Percentiles rank a stretch among this genome's conserved stretches.
Conservation (phyloP, 257 asterid genomes). For the Coffea canephora region DNA sequence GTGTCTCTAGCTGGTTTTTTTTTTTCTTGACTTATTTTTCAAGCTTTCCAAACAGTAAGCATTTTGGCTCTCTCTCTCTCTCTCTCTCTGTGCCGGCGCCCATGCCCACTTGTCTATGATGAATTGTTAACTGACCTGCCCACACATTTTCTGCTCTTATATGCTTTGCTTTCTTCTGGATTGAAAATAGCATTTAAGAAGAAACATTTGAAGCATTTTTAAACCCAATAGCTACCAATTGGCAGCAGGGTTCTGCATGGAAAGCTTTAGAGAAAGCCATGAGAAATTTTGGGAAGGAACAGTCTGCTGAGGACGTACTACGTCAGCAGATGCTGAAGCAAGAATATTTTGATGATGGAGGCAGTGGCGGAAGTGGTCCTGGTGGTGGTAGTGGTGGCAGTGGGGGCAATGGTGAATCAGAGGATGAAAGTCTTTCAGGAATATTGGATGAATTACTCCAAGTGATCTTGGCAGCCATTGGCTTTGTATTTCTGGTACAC, state of each 20-base stretch:
- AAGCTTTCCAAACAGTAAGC: not conserved
- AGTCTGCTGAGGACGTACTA: slow-evolving; percentile 61
- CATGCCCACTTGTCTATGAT: not conserved
- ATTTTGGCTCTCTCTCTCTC: not conserved
- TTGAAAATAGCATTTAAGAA: not conserved
- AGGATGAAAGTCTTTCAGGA: slow-evolving; percentile 40
- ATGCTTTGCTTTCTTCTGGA: not conserved
- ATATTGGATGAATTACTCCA: slow-evolving; percentile 52
- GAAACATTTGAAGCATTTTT: not conserved
- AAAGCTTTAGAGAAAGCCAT: slow-evolving; percentile 56
- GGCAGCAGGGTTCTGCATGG: slow-evolving; percentile 62
- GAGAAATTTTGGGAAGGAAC: slow-evolving; percentile 56
- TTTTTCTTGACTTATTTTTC: not conserved
- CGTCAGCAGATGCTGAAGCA: slow-evolving; percentile 73
- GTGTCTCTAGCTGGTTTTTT: not conserved
- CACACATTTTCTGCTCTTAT: not conserved
- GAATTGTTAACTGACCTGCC: not conserved
- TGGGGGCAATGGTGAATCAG: slow-evolving; percentile 44
- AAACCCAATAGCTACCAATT: not conserved
- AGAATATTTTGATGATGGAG: slow-evolving; percentile 65
- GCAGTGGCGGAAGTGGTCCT: slow-evolving; percentile 43
- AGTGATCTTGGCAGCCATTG: slow-evolving; percentile 53
- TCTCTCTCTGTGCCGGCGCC: not conserved
- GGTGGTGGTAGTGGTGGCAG: slow-evolving; percentile 50
- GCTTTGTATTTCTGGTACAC: slow-evolving; percentile 60